phyloP scores from a whole-genome alignment of 495 filamentous ascomycete genomes.

The Xylaria castorea region DNA sequence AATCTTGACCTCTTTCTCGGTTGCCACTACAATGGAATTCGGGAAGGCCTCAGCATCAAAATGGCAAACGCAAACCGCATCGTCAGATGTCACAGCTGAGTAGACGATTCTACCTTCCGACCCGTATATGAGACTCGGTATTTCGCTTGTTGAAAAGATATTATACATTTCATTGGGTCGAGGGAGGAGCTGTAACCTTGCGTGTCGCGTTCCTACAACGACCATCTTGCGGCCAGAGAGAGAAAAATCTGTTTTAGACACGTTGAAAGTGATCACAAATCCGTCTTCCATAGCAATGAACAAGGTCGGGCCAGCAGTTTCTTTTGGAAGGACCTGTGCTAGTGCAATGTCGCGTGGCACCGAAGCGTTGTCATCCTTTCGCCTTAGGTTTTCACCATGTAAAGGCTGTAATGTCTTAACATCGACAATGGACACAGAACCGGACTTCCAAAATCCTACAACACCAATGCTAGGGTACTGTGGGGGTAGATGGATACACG shows the following conservation, averaged over 20 bases:
- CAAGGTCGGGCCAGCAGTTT: slow-evolving; percentile 66
- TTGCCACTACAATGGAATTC: slow-evolving; percentile 79
- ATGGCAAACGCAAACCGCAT: slow-evolving; percentile 77
- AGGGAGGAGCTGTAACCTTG: slow-evolving; percentile 79
- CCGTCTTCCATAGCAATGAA: slow-evolving; percentile 96
- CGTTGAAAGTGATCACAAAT: slow-evolving; percentile 82
- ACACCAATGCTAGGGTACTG: slow-evolving; percentile 64
- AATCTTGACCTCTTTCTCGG: slow-evolving; percentile 77
- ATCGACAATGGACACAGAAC: slow-evolving; percentile 73
- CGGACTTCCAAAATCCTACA: slow-evolving; percentile 83
- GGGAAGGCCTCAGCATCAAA: slow-evolving; percentile 86
- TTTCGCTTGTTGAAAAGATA: slow-evolving; percentile 92
- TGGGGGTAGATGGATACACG: slow-evolving; percentile 70
- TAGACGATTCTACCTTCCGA: slow-evolving; percentile 88
- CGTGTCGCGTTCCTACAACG: slow-evolving; percentile 84
- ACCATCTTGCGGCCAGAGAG: slow-evolving; percentile 79
- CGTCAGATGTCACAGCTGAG: slow-evolving; percentile 93
- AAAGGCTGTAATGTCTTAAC: slow-evolving; percentile 65
- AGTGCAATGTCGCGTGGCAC: slow-evolving; percentile 85
- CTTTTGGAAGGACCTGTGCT: slow-evolving; percentile 68
- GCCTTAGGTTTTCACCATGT: slow-evolving; percentile 50
- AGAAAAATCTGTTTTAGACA: slow-evolving; percentile 63
- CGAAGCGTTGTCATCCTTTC: slow-evolving; percentile 69
- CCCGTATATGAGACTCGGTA: slow-evolving; percentile 90
- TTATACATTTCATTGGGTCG: slow-evolving; percentile 67